Evolutionary conservation across 352 stramenopile species (phyloP).

Genomic region (Phytopythium oedochilum): DNA sequence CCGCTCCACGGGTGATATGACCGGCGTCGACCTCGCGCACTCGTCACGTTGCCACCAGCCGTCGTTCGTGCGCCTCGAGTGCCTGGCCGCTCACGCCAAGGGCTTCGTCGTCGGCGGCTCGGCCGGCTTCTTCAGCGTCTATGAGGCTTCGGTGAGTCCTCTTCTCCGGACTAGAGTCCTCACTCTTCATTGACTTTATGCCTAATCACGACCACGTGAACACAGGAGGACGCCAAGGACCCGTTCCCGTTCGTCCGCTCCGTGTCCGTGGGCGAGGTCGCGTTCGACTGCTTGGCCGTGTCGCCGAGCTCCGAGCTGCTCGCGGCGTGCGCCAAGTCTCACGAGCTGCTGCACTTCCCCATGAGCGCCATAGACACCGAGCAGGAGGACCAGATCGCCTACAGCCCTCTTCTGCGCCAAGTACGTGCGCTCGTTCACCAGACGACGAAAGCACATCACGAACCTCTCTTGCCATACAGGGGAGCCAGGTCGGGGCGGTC

Average conservation of each 20-base stretch:
- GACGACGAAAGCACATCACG: no score
- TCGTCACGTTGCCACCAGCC: slow-evolving; percentile 61
- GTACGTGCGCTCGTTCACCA: neutral
- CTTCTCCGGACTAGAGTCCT: no score
- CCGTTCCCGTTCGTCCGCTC: slow-evolving; percentile 72
- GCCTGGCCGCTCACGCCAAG: slow-evolving; percentile 54
- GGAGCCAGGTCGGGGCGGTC: slow-evolving; percentile 52
- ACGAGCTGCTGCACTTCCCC: slow-evolving; percentile 55
- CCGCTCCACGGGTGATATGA: slow-evolving; percentile 39
- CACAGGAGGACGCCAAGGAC: slow-evolving; percentile 70
- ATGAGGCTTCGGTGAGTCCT: slow-evolving; percentile 50
- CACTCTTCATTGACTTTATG: no score
- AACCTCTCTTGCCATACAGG: slow-evolving; percentile 15
- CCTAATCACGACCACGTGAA: neutral
- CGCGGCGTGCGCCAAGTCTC: slow-evolving; percentile 59
- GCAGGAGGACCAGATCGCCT: slow-evolving; percentile 73
- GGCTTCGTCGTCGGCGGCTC: slow-evolving; percentile 73
- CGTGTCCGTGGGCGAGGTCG: slow-evolving; percentile 63
- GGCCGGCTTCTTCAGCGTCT: slow-evolving; percentile 71
- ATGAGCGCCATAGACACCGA: slow-evolving; percentile 73
- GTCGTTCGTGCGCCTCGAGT: slow-evolving; percentile 68
- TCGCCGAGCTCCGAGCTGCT: slow-evolving; percentile 64
- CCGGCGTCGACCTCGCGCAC: slow-evolving; percentile 59
- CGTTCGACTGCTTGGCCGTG: slow-evolving; percentile 67
- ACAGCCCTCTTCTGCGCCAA: slow-evolving; percentile 29